Percentiles rank a stretch among this genome's conserved stretches.
These are phyloP conservation scores for Lophiostoma macrostomum DNA, from an alignment of 495 filamentous ascomycete genomes.

Conservation along the genomic window DNA sequence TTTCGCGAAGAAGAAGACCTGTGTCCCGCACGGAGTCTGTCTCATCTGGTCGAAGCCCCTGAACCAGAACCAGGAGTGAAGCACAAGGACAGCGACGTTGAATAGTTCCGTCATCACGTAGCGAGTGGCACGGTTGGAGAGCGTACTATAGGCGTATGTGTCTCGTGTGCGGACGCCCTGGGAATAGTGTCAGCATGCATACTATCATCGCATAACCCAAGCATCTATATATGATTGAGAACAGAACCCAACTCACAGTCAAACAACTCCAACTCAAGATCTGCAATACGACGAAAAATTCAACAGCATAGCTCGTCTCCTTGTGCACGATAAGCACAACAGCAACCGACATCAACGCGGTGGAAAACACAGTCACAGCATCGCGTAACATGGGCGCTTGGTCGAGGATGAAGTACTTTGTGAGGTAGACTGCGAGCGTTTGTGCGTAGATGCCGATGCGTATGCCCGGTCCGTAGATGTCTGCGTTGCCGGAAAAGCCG, in stretches of 20 bases:
- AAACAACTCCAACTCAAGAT: slow-evolving; percentile 22
- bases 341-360: slow-evolving; percentile 32
- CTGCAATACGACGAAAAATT: slow-evolving; percentile 34
- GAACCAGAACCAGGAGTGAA: slow-evolving; percentile 6
- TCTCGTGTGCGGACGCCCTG: slow-evolving; percentile 22
- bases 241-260: too few relatives aligned
- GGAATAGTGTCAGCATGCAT: too few relatives aligned
- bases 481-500: slow-evolving; percentile 20
- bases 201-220: too few relatives aligned
- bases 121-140: neutral
- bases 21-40: neutral
- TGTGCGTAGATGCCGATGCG: slow-evolving; percentile 28
- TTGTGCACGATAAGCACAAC: slow-evolving; percentile 31
- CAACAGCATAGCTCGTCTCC: slow-evolving; percentile 19
- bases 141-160: slow-evolving; percentile 15
- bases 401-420: slow-evolving; percentile 36
- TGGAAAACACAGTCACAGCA: slow-evolving; percentile 33
- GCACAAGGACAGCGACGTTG: neutral
- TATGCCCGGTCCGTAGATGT: slow-evolving; percentile 22
- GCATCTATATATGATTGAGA: too few relatives aligned
- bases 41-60: neutral
- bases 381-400: slow-evolving; percentile 25
- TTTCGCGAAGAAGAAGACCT: neutral
- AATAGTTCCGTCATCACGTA: neutral
- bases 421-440: slow-evolving; percentile 30